Evolutionary conservation across 1,139 yeast species (phyloP).

Genomic region (Kodamaea anthophila): DNA sequence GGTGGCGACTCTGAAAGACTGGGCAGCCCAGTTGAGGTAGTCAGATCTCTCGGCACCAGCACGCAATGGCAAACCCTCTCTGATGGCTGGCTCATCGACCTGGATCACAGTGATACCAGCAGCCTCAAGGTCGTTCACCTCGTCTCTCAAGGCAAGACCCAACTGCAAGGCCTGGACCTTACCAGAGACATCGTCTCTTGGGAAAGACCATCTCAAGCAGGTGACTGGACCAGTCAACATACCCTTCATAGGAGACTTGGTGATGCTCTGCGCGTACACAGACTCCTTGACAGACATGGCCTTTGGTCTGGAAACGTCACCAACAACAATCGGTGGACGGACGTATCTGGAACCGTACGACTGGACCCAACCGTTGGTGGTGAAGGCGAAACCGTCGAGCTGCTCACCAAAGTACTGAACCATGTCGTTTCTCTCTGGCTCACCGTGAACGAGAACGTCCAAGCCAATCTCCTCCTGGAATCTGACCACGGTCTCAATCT

Average conservation of each 20-base stretch:
- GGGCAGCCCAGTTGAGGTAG: constrained; percentile 98
- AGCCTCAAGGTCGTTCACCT: constrained; percentile 94
- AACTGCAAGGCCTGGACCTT: constrained; percentile 94
- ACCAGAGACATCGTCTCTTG: constrained; percentile 96
- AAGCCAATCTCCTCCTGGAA: constrained; percentile 99
- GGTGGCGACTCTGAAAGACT: constrained; percentile 98
- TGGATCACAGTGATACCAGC: constrained; percentile 98
- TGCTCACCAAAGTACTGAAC: constrained; percentile 99
- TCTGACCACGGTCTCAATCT: constrained; percentile 90
- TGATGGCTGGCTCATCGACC: constrained; percentile 99
- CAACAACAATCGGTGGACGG: constrained; percentile 98
- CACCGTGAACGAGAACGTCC: constrained; percentile 98
- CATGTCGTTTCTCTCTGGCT: constrained; percentile 99
- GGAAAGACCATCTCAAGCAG: constrained; percentile 99
- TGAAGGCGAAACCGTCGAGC: constrained; percentile 95
- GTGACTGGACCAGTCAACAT: constrained; percentile 99
- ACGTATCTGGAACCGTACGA: constrained; percentile 99
- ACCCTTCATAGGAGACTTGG: constrained; percentile 97
- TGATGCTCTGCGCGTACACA: constrained; percentile 95
- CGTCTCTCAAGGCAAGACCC: constrained; percentile 97
- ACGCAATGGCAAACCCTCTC: constrained; percentile 99
- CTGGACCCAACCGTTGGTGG: constrained; percentile 99
- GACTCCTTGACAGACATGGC: constrained; percentile 99
- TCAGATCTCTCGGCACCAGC: constrained; percentile 95
- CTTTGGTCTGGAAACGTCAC: constrained; percentile 97